Base-by-base conservation (phyloP, 192 early-diverging fungal genomes). In the Physocladia obscura region DNA sequence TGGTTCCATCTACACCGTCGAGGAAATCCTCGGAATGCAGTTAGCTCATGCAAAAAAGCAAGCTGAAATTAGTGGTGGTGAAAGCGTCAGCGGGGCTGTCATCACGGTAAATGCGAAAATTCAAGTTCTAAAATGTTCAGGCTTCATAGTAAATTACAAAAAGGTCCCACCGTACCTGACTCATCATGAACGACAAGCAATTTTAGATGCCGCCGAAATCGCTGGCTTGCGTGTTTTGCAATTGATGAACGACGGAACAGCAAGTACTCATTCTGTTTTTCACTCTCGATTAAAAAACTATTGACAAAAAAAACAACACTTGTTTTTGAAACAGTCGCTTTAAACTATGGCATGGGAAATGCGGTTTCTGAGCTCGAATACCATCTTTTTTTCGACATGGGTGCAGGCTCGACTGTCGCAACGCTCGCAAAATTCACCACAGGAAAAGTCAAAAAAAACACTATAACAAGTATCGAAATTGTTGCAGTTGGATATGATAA, bases 361-460 rank as follows among this genome's bases (percentile, higher is more conserved):
- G 74, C 77, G 13, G 90, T 94, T 55, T 72, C 71, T n/a, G 80
- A 85, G 30, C 85, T 88, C 4, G 75, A 88, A 74, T 82, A 89
- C 71, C 93, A 97, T 67, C 76, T 99, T 56, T 96, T 98, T 73
- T 98, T 92, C 78, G 97, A 99, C 78, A 94, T 97, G 93, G 97
- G 97, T 1, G 96, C 97, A 11, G 92, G 95, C 29, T 91, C 88
- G 67, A 98, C 97, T 1, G 88, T 86, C n/a, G 95, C 91, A 24
- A 90, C 93, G 3, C 82, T 99, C 19, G 92, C 91, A 1, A 82
- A 82, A 37, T 96, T 98, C 76, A 82, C 85, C 5, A 81, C 85
- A 29, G 77, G 74, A n/a, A 67, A 61, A 76, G 87, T 71, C 81
- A 87, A 74, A 73, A 72, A 72, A 40, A 27, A 17, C 1, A 11